Percentiles rank a stretch among this genome's conserved stretches.
Conservation (phyloP, 2,329 filamentous ascomycete genomes). For the Ustilaginoidea virens region DNA sequence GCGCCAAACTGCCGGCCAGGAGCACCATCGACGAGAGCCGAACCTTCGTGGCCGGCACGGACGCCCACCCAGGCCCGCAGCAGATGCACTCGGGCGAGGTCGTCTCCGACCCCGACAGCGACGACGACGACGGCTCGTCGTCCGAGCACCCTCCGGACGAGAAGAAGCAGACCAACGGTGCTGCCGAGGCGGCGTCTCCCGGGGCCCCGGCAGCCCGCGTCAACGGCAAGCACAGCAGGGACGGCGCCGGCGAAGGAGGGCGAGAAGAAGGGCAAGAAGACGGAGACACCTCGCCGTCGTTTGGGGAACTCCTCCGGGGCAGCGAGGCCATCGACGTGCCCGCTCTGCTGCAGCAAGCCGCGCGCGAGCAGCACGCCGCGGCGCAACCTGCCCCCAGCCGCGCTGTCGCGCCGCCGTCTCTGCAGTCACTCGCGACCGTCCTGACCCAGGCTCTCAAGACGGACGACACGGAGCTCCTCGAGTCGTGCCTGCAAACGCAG, state of each 20-base stretch:
- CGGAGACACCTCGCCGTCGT: constrained; percentile 47
- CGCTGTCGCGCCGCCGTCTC: constrained; percentile 45
- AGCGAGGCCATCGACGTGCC: constrained; percentile 64
- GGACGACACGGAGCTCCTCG: constrained; percentile 77
- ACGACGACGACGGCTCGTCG: constrained; percentile 34
- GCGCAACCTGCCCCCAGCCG: constrained; percentile 25
- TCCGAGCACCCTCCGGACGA: constrained; percentile 9
- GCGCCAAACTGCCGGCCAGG: constrained; percentile 34
- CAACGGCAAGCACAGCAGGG: constrained; percentile 12
- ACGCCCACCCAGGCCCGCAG: constrained; percentile 20
- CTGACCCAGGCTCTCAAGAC: constrained; percentile 85
- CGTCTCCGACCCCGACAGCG: constrained; percentile 26
- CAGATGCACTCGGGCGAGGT: constrained; percentile 40
- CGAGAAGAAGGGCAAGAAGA: constrained; percentile 19
- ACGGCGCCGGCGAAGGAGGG: constrained; percentile 14
- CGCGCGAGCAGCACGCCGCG: constrained; percentile 10
- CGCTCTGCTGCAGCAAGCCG: constrained; percentile 34
- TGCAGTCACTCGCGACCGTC: constrained; percentile 79
- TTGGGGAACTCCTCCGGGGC: constrained; percentile 71
- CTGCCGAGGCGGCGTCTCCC: constrained; percentile 7
- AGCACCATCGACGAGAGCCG: constrained; percentile 42
- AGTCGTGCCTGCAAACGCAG: constrained; percentile 75
- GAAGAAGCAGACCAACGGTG: constrained; percentile 18
- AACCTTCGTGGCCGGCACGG: constrained; percentile 33
- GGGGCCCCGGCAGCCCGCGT: constrained; percentile 4